Percentiles rank a stretch among this genome's conserved stretches.
These are phyloP conservation scores for Phytophthora cryptogea DNA, from an alignment of 352 stramenopile genomes.

Conservation along the genomic window DNA sequence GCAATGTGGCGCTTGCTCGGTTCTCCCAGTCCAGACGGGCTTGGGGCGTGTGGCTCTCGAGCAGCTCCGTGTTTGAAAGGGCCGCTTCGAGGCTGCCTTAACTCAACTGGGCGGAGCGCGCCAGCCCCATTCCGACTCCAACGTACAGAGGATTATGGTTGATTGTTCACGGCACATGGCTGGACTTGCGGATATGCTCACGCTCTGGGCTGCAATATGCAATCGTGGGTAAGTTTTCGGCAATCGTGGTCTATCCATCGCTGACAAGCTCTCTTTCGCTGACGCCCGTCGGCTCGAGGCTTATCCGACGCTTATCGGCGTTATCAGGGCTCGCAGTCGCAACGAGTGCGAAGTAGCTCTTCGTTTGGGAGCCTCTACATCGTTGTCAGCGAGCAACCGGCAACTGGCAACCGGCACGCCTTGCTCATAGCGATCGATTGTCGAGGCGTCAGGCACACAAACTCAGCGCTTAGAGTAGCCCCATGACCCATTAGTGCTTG, in stretches of 20 bases:
- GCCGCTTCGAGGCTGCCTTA: conserved; percentile 1
- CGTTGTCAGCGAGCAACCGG: conserved; percentile 19
- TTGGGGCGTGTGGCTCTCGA: conserved; percentile 10
- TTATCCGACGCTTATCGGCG: too few species aligned
- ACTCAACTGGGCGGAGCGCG: conserved; percentile 7
- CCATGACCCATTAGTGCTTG: neutral
- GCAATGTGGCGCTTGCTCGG: conserved; percentile 23
- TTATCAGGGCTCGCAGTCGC: neutral
- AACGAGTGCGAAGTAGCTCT: neutral
- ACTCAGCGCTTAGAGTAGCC: neutral
- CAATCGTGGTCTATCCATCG: conserved; percentile 22
- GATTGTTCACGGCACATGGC: neutral
- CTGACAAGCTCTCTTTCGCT: neutral
- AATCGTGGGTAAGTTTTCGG: conserved; percentile 15
- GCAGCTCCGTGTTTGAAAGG: neutral
- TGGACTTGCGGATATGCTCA: neutral
- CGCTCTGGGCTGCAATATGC: conserved; percentile 14
- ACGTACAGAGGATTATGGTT: neutral
- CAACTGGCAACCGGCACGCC: neutral
- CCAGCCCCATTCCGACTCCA: conserved; percentile 5
- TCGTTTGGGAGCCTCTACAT: conserved; percentile 18
- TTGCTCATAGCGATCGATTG: neutral
- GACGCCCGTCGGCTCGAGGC: too few species aligned
- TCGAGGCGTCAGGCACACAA: conserved; percentile 5
- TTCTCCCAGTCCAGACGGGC: conserved; percentile 30